phyloP scores from a whole-genome alignment of 306 rosid species.

The Prunus davidiana region DNA sequence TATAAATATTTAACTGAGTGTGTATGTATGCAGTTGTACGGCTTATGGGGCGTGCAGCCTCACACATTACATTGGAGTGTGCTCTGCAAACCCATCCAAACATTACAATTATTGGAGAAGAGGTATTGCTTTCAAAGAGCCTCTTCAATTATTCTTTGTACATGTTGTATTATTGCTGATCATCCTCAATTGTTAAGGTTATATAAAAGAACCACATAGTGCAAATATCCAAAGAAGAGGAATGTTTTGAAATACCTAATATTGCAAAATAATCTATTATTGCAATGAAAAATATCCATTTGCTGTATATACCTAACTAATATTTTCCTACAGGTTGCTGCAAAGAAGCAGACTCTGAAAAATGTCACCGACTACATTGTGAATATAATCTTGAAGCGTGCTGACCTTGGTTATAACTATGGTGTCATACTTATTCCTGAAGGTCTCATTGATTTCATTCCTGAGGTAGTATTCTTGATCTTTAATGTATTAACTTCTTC shows the following conservation, averaged over 20 bases:
- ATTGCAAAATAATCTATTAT: neutral
- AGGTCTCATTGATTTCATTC: slow-evolving; percentile 98
- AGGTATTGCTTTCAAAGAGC: slow-evolving; percentile 40
- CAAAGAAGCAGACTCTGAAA: slow-evolving; percentile 87
- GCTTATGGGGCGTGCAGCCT: slow-evolving; percentile 99
- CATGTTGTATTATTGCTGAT: too few species aligned
- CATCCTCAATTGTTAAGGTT: too few species aligned
- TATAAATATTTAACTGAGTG: neutral
- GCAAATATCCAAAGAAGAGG: too few species aligned
- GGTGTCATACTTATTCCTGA: slow-evolving; percentile 99
- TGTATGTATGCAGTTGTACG: slow-evolving; percentile 76
- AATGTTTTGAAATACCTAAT: neutral
- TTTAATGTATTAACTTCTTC: slow-evolving; percentile 4
- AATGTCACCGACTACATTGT: slow-evolving; percentile 94
- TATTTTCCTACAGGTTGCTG: slow-evolving; percentile 77
- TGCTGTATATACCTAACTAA: slow-evolving; percentile 11
- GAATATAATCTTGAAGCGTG: slow-evolving; percentile 73
- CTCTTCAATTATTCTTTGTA: too few species aligned
- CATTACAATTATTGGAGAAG: slow-evolving; percentile 93
- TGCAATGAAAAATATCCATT: neutral
- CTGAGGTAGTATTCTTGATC: slow-evolving; percentile 68
- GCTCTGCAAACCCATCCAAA: slow-evolving; percentile 99
- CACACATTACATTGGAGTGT: slow-evolving; percentile 96
- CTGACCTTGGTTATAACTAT: slow-evolving; percentile 68
- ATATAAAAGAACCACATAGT: neutral